Evolutionary conservation across 768 basidiomycete species (phyloP), one percentile per base, ranked within the genome.

Genomic region (Postia placenta): DNA sequence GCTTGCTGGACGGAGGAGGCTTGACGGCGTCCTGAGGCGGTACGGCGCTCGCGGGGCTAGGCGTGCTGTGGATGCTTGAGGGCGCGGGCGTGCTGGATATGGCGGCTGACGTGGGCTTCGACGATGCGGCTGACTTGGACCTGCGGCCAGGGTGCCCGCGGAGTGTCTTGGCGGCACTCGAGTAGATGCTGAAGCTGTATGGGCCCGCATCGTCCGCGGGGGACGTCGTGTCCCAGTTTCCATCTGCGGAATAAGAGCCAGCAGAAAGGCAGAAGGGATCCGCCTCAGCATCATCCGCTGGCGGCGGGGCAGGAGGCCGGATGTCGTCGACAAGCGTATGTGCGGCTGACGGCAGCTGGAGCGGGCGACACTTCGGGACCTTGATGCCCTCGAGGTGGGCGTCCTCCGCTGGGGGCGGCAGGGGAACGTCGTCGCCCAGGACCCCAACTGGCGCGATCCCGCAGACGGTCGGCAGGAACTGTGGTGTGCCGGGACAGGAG

Each of bases 151-250:
- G 20, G 23, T 23, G 41, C 41, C 41, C 23, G n/a, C n/a, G n/a
- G 24, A 23, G 41, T 4, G 41, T n/a, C 41, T n/a, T 42, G n/a
- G 41, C 14, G 24, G 17, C 23, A 12, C n/a, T 6, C 20, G 41
- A 3, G 35, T 56, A 52, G 11, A 50, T n/a, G 35, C 44, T n/a
- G 44, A 55, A 41, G 38, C 51, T 47, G 35, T 51, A 51, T n/a
- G 51, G 33, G 22, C 49, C 44, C 5, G 54, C 44, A 3, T 38
- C 42, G 2, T 28, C 37, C 23, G 36, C 33, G 4, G 47, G 14
- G 44, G 41, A 41, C 28, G 49, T 28, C 39, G 49, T 22, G 39
- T 36, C 27, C 11, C 26, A 9, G 14, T 26, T 26, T 19, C 28
- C 28, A 38, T 53, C 51, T 12, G 47, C 51, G 46, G 41, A 52